Conservation (phyloP, 1,139 yeast genomes). For the Blastobotrys malaysiensis region DNA sequence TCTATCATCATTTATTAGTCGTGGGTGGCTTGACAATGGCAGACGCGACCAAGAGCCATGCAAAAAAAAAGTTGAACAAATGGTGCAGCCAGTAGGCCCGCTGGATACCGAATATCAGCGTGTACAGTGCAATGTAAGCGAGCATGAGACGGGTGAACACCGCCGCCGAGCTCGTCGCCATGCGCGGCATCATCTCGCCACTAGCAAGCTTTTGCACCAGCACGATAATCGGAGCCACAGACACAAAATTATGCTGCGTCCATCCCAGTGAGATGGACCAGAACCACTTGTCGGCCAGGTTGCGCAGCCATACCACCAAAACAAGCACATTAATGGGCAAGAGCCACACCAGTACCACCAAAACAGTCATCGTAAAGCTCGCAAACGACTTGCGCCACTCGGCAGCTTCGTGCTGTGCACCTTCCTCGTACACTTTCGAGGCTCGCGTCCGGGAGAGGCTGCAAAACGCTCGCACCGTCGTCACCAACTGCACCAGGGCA, state of each 20-base stretch:
- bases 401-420: not conserved
- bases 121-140: slow-evolving; percentile 25
- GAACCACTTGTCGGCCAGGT: slow-evolving; percentile 22
- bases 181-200: slow-evolving; percentile 17
- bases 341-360: slow-evolving; percentile 30
- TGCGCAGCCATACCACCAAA: slow-evolving; percentile 34
- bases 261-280: slow-evolving; percentile 30
- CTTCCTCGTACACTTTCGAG: not conserved
- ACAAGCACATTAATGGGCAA: slow-evolving; percentile 33
- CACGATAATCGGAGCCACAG: slow-evolving; percentile 28
- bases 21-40: not conserved
- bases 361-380: slow-evolving; percentile 20
- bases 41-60: slow-evolving; percentile 24
- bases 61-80: slow-evolving; percentile 26
- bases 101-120: slow-evolving; percentile 31
- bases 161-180: not conserved
- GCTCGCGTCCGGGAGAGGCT: not conserved
- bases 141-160: slow-evolving; percentile 20
- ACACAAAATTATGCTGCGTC: slow-evolving; percentile 26
- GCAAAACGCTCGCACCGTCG: not conserved
- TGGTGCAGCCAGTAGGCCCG: slow-evolving; percentile 35
- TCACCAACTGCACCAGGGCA: slow-evolving; percentile 21
- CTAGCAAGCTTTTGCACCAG: slow-evolving; percentile 19
- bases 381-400: slow-evolving; percentile 7
- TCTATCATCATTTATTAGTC: not conserved